phyloP scores from a whole-genome alignment of 1,284 basidiomycete genomes.

The Naganishia sp. region DNA sequence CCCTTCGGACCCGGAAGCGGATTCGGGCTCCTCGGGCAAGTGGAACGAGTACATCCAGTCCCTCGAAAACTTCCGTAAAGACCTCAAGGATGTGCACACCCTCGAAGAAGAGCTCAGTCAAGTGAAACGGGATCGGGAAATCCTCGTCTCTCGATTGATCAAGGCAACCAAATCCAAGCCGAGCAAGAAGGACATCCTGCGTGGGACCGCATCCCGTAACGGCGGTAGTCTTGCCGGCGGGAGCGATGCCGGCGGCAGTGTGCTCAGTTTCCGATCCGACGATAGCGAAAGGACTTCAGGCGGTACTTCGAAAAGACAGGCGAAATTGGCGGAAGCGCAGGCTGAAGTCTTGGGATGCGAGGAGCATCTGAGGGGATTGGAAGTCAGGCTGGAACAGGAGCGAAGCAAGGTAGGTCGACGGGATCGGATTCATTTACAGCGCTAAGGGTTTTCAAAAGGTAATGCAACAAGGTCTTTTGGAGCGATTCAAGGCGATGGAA shows the following conservation, averaged over 20 bases:
- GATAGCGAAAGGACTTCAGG: conserved; percentile 36
- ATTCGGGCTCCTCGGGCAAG: conserved; percentile 21
- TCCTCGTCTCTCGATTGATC: conserved; percentile 52
- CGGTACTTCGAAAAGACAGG: conserved; percentile 45
- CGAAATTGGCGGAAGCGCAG: conserved; percentile 52
- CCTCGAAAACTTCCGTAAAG: conserved; percentile 52
- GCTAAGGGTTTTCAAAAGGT: conserved; percentile 34
- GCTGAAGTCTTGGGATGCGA: conserved; percentile 54
- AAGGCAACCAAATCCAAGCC: conserved; percentile 52
- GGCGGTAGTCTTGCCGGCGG: conserved; percentile 22
- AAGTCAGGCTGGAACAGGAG: conserved; percentile 52
- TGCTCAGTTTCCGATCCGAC: conserved; percentile 41
- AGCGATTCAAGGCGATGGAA: conserved; percentile 54
- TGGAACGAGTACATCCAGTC: conserved; percentile 51
- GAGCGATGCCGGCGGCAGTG: conserved; percentile 34
- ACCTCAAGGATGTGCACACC: conserved; percentile 53
- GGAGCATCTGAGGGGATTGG: conserved; percentile 50
- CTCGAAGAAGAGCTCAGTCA: conserved; percentile 53
- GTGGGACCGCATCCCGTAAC: conserved; percentile 41
- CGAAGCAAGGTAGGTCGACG: conserved; percentile 43
- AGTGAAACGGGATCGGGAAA: conserved; percentile 53
- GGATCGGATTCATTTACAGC: too few species aligned
- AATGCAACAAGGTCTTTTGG: conserved; percentile 52
- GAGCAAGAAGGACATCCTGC: conserved; percentile 49
- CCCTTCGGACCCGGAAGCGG: conserved; percentile 30